phyloP scores from a whole-genome alignment of 2,329 filamentous ascomycete genomes.

The Fusarium mundagurra region DNA sequence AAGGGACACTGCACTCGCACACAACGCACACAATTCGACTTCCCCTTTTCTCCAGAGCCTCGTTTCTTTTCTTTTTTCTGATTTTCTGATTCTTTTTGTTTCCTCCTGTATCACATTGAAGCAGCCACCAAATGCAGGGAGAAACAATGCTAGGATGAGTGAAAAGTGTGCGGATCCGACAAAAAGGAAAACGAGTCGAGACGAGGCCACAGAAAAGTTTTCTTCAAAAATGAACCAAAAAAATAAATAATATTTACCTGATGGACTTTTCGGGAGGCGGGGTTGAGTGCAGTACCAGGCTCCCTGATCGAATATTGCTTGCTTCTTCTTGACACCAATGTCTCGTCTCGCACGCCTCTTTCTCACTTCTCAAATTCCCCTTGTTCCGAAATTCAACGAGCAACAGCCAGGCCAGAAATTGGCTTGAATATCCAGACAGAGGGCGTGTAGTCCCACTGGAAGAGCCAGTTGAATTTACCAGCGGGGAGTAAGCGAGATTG shows the following conservation, averaged over 20 bases:
- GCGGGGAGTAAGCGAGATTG: constrained; percentile 50
- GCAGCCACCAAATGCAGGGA: constrained; percentile 36
- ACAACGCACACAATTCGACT: constrained; percentile 36
- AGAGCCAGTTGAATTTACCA: constrained; percentile 48
- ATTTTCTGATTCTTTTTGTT: constrained; percentile 18
- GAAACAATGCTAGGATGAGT: constrained; percentile 8
- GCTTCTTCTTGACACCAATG: constrained; percentile 8
- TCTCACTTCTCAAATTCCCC: constrained; percentile 16
- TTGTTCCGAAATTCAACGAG: constrained; percentile 24
- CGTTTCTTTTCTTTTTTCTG: constrained; percentile 26
- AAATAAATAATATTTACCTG: constrained; percentile 19
- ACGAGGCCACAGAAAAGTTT: constrained; percentile 26
- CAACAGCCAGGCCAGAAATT: constrained; percentile 11
- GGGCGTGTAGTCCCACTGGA: constrained; percentile 33
- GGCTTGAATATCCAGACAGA: constrained; percentile 4
- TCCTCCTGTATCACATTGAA: constrained; percentile 19
- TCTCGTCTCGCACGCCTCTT: constrained; percentile 16
- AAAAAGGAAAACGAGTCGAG: constrained; percentile 23
- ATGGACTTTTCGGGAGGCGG: constrained; percentile 18
- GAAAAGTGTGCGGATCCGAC: constrained; percentile 16
- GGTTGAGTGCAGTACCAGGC: constrained; percentile 10
- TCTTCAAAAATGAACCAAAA: constrained; percentile 3
- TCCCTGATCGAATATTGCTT: constrained; percentile 1
- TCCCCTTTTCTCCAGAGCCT: constrained; percentile 24
- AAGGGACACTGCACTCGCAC: constrained; percentile 15